These are phyloP conservation scores for Termitomyces sp. DNA, from an alignment of 768 basidiomycete genomes.

Conservation along the genomic window DNA sequence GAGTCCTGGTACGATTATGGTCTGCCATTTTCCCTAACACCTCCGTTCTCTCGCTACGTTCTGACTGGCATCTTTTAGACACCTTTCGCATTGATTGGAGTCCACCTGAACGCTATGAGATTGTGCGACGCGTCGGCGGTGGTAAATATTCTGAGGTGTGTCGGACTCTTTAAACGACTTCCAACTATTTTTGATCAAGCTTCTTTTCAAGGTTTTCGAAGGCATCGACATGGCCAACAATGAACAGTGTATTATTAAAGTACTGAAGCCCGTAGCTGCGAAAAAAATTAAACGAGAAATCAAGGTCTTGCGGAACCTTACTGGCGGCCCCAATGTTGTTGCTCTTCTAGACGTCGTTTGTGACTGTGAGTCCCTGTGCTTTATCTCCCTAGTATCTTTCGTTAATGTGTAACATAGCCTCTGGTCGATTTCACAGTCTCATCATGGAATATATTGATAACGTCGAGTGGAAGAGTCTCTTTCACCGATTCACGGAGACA, in stretches of 20 bases:
- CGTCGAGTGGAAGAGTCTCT: conserved; percentile 61
- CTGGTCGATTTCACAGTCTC: conserved; percentile 58
- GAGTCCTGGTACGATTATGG: conserved; percentile 64
- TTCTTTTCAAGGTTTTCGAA: conserved; percentile 47
- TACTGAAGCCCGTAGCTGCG: conserved; percentile 68
- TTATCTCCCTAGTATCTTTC: not conserved
- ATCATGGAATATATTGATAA: conserved; percentile 70
- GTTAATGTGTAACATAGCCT: conserved; percentile 23
- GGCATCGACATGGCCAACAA: conserved; percentile 53
- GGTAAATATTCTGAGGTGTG: conserved; percentile 65
- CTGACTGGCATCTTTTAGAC: conserved; percentile 29
- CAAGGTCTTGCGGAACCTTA: conserved; percentile 67
- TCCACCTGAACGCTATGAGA: conserved; percentile 62
- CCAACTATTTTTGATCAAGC: not conserved
- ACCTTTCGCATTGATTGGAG: conserved; percentile 64
- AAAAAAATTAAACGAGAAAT: conserved; percentile 76
- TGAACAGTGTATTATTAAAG: conserved; percentile 63
- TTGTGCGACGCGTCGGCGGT: conserved; percentile 58
- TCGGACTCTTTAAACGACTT: not conserved
- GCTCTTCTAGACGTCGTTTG: conserved; percentile 64
- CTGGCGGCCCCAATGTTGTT: conserved; percentile 70
- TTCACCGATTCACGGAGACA: conserved; percentile 53
- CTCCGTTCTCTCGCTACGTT: not conserved
- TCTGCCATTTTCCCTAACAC: conserved; percentile 23
- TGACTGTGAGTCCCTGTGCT: conserved; percentile 34